Evolutionary conservation across 2,329 filamentous ascomycete genomes (phyloP), one percentile per base, ranked within the genome.

Genomic region (Penicillium crustosum): DNA sequence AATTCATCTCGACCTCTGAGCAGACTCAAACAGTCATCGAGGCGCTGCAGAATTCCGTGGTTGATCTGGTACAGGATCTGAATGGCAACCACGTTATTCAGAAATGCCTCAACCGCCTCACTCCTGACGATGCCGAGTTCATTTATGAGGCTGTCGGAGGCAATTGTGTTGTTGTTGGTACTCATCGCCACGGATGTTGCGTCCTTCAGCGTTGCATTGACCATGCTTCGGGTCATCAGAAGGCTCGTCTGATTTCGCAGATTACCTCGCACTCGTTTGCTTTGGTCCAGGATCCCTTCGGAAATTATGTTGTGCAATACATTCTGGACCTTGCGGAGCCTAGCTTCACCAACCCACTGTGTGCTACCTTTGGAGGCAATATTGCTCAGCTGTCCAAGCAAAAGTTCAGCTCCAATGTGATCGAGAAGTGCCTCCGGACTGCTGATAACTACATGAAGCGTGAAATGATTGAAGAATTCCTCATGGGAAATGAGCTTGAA

Each of bases 31-130:
- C 91, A 65, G 94, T 99, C 73, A 96, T 96, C 64, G 82, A 89
- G 54, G 91, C 94, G 15, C 83, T 99, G 50, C 85, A 88, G 62
- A 83, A 87, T 72, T 87, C 90, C 59, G 94, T 99, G 49, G 94
- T 99, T 21, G 89, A 94, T 67, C 84, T 99, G 54, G 97, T 99
- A 61, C 92, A 99, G 74, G 94, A 99, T 68, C 82, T 99, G 53
- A 99, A 99, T 71, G 94, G 94, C 74, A 99, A 99, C 70, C 94
- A 99, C 70, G 94, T 99, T 69, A 97, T 99, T 64, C 94, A 99
- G 78, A 99, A 99, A 79, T 99, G 94, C 70, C 84, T 99, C 53
- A 99, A 97, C 79, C 95, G 96, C 75, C 87, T 99, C 39, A 89
- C 86, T 63, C 82, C 91, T 2, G 79, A 84, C 49, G 90, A 97